Evolutionary conservation across 2,329 filamentous ascomycete species (phyloP).

Genomic region (Trichoderma sp.): DNA sequence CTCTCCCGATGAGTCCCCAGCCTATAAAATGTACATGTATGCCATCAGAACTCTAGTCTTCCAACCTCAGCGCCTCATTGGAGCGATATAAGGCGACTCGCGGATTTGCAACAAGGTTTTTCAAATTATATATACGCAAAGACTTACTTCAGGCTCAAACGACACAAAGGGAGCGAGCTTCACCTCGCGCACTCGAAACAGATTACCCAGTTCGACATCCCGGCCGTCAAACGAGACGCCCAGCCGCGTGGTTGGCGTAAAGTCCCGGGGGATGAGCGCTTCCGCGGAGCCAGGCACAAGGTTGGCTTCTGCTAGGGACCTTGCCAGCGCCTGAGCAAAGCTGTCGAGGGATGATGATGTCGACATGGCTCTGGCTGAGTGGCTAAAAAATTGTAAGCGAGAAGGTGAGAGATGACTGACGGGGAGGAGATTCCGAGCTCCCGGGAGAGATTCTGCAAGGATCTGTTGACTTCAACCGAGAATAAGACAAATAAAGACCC

Average conservation of each 20-base stretch:
- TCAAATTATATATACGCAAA: neutral
- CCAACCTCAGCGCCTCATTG: neutral
- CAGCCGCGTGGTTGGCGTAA: conserved; percentile 49
- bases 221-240: conserved; percentile 44
- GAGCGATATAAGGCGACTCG: neutral
- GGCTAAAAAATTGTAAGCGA: conserved; percentile 1
- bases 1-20: conserved; percentile 34
- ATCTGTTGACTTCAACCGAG: neutral
- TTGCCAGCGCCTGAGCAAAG: conserved; percentile 33
- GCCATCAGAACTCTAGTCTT: neutral
- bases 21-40: conserved; percentile 29
- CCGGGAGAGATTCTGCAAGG: neutral
- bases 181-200: conserved; percentile 47
- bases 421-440: neutral
- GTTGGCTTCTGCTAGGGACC: conserved; percentile 43
- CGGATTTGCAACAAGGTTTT: neutral
- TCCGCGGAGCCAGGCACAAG: conserved; percentile 48
- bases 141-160: conserved; percentile 42
- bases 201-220: conserved; percentile 43
- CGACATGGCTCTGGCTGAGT: neutral
- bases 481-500: neutral
- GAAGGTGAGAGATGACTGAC: neutral
- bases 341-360: conserved; percentile 26
- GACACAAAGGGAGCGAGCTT: conserved; percentile 44
- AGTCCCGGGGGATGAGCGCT: conserved; percentile 47